Percentiles rank a stretch among this genome's conserved stretches.
These are phyloP conservation scores for Gracilaria gracilis DNA, from an alignment of 23 red algal species.

Conservation along the genomic window DNA sequence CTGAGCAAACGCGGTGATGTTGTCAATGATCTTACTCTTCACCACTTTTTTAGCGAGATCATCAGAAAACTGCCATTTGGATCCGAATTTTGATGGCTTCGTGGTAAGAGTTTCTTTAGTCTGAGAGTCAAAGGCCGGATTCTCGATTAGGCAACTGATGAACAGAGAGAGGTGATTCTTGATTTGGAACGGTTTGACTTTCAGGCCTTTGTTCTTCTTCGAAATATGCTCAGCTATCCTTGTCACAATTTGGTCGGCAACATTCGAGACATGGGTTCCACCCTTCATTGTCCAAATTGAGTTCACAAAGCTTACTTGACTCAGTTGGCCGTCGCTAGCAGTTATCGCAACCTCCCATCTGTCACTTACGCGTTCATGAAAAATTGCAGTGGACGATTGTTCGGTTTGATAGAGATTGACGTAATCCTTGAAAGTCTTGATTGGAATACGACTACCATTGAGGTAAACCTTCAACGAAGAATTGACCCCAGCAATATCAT, in stretches of 20 bases:
- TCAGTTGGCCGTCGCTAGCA: slow-evolving; percentile 92
- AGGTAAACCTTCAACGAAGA: slow-evolving; percentile 82
- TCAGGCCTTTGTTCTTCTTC: slow-evolving; percentile 94
- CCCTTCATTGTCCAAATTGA: slow-evolving; percentile 99
- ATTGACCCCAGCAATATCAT: slow-evolving; percentile 93
- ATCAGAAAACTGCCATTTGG: slow-evolving; percentile 84
- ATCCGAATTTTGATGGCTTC: slow-evolving; percentile 89
- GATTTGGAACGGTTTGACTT: slow-evolving; percentile 91
- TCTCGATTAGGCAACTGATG: slow-evolving; percentile 95
- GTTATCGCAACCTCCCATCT: slow-evolving; percentile 95
- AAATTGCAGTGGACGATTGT: slow-evolving; percentile 33
- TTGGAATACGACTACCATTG: slow-evolving; percentile 77
- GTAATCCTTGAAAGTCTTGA: slow-evolving; percentile 94
- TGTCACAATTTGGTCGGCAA: slow-evolving; percentile 88
- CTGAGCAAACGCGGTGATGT: slow-evolving; percentile 86
- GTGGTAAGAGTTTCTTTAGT: slow-evolving; percentile 96
- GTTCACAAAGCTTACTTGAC: slow-evolving; percentile 98
- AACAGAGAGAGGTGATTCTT: slow-evolving; percentile 89
- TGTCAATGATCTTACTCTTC: slow-evolving; percentile 85
- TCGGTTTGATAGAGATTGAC: slow-evolving; percentile 85
- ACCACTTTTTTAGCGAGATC: slow-evolving; percentile 79
- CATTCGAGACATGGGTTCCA: slow-evolving; percentile 93
- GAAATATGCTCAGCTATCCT: slow-evolving; percentile 83
- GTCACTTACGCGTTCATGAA: slow-evolving; percentile 75
- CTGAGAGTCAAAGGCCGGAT: slow-evolving; percentile 97